These are phyloP conservation scores for Neonectria ditissima DNA, from an alignment of 2,329 filamentous ascomycete species.

Conservation along the genomic window DNA sequence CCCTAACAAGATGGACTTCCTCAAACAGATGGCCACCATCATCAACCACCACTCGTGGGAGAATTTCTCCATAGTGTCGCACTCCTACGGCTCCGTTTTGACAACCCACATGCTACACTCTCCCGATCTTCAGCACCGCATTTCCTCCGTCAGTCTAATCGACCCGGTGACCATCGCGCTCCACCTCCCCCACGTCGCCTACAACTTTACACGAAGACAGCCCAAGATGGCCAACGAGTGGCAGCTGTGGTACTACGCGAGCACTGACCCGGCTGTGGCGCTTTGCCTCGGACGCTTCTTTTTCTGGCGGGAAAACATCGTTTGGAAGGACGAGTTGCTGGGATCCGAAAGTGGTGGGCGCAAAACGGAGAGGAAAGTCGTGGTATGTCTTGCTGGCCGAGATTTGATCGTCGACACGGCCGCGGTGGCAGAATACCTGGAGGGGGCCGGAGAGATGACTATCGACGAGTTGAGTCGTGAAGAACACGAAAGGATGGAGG, in stretches of 20 bases:
- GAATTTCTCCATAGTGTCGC: constrained; percentile 69
- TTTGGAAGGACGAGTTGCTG: constrained; percentile 75
- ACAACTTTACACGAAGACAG: constrained; percentile 72
- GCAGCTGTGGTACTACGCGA: constrained; percentile 78
- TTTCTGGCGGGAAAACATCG: constrained; percentile 77
- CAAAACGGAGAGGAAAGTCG: constrained; percentile 55
- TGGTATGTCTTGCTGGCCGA: constrained; percentile 68
- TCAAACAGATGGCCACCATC: constrained; percentile 67
- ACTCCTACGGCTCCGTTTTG: constrained; percentile 74
- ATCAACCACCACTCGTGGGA: constrained; percentile 68
- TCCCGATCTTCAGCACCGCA: constrained; percentile 59
- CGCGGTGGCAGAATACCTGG: constrained; percentile 68
- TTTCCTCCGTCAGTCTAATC: constrained; percentile 61
- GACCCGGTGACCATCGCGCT: constrained; percentile 76
- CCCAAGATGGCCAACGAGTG: constrained; percentile 73
- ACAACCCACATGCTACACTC: constrained; percentile 71
- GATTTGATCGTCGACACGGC: constrained; percentile 75
- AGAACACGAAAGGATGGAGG: constrained; percentile 56
- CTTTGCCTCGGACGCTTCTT: constrained; percentile 74
- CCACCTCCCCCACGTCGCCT: constrained; percentile 77
- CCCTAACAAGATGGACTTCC: constrained; percentile 63
- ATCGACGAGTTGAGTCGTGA: constrained; percentile 33
- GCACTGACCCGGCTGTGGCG: constrained; percentile 74
- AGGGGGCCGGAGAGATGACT: constrained; percentile 21
- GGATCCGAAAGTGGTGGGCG: constrained; percentile 26